Evolutionary conservation across 306 rosid genomes (phyloP).

Genomic region (Comarum palustre): DNA sequence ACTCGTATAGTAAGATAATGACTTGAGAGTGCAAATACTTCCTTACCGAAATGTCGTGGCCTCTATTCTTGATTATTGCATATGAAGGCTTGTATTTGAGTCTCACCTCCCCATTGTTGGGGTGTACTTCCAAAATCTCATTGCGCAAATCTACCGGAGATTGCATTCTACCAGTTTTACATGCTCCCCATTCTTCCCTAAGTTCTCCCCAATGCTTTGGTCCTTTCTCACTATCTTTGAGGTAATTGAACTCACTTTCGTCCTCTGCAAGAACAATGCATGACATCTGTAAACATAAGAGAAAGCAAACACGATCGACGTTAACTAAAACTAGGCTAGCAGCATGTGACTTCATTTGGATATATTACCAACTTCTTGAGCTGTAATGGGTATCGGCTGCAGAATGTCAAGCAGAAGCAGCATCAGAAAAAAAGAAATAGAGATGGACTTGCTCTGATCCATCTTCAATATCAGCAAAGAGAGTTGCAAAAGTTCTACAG

Average conservation of each 20-base stretch:
- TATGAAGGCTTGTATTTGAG: conserved; percentile 22
- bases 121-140: neutral
- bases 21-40: neutral
- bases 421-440: neutral
- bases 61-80: conserved; percentile 34
- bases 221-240: conserved; percentile 24
- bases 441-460: conserved; percentile 10
- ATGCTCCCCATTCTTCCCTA: conserved; percentile 35
- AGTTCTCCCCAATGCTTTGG: conserved; percentile 43
- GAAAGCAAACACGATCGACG: neutral
- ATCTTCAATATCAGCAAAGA: neutral
- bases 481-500: neutral
- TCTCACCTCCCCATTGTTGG: neutral
- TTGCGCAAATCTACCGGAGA: conserved; percentile 28
- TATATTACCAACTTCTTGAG: conserved; percentile 11
- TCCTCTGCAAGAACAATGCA: conserved; percentile 23
- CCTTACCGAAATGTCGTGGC: conserved; percentile 32
- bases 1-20: neutral
- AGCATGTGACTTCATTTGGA: neutral
- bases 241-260: conserved; percentile 29
- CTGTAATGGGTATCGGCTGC: neutral
- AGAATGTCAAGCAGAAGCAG: neutral
- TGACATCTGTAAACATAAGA: neutral
- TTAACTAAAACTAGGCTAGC: neutral
- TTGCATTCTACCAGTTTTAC: conserved; percentile 33